Conservation (phyloP, 768 basidiomycete genomes). For the Suillus discolor region DNA sequence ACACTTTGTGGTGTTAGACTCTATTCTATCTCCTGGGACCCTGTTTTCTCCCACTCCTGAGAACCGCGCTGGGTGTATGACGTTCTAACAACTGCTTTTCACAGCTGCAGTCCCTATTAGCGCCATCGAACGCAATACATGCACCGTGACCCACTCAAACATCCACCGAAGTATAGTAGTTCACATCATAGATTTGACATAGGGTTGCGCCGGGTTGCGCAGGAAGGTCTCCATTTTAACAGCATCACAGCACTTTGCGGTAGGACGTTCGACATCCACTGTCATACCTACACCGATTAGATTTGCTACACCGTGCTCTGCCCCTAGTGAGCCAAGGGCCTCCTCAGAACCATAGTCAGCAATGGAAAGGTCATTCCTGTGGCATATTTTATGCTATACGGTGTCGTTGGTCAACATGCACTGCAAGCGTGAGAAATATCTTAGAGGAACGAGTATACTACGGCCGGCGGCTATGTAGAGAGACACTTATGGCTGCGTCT, state of each 20-base stretch:
- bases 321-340: neutral
- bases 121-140: conserved; percentile 12
- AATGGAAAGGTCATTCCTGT: neutral
- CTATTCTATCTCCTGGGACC: neutral
- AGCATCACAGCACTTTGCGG: neutral
- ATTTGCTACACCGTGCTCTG: neutral
- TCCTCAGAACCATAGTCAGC: neutral
- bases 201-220: neutral
- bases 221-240: conserved; percentile 3
- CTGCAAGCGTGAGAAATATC: neutral
- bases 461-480: neutral
- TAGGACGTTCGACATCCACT: neutral
- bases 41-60: conserved; percentile 22
- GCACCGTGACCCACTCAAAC: conserved; percentile 5
- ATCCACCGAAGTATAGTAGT: neutral
- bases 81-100: conserved; percentile 14
- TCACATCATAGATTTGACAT: neutral
- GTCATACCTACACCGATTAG: neutral
- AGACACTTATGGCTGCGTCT: neutral
- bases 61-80: neutral
- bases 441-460: too few relatives aligned
- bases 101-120: conserved; percentile 10
- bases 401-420: neutral
- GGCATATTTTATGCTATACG: neutral
- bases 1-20: neutral